Conservation (phyloP, 2,329 filamentous ascomycete species). For the Diplodia corticola region DNA sequence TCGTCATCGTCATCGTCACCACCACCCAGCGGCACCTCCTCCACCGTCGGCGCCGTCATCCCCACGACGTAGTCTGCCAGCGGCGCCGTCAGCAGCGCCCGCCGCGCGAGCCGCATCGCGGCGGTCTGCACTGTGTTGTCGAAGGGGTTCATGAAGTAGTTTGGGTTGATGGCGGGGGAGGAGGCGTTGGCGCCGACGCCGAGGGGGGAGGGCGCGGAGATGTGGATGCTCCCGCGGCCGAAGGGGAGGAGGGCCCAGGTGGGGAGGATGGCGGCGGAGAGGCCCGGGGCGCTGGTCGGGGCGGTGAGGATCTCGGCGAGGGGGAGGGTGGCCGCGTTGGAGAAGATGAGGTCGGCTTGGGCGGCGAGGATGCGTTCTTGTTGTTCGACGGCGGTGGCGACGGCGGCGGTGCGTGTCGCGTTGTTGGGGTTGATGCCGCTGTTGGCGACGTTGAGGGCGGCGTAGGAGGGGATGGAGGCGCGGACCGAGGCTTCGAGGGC, state of each 20-base stretch:
- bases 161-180: slow-evolving; percentile 43
- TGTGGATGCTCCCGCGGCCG: slow-evolving; percentile 38
- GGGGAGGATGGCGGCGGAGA: slow-evolving; percentile 36
- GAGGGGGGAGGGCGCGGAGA: slow-evolving; percentile 34
- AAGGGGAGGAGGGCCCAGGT: slow-evolving; percentile 42
- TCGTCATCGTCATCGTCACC: slow-evolving; percentile 28
- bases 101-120: slow-evolving; percentile 34
- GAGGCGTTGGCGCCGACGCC: slow-evolving; percentile 25
- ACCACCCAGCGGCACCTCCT: slow-evolving; percentile 29
- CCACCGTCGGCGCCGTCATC: slow-evolving; percentile 26
- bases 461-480: slow-evolving; percentile 34
- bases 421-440: slow-evolving; percentile 20
- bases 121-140: slow-evolving; percentile 40
- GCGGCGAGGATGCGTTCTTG: slow-evolving; percentile 46
- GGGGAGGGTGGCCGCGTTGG: slow-evolving; percentile 39
- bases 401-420: slow-evolving; percentile 30
- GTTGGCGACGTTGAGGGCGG: slow-evolving; percentile 29
- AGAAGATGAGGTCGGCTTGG: slow-evolving; percentile 53
- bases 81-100: slow-evolving; percentile 33
- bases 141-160: slow-evolving; percentile 45
- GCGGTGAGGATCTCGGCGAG: slow-evolving; percentile 51
- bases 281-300: slow-evolving; percentile 27
- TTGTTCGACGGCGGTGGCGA: too few relatives aligned
- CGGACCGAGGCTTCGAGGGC: slow-evolving; percentile 30
- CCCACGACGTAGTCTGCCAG: slow-evolving; percentile 28